A percentile compares a stretch with the other conserved stretches of the same genome.
Evolutionary conservation across 495 filamentous ascomycete genomes (phyloP).

Genomic region (Parathielavia hyrcaniae): DNA sequence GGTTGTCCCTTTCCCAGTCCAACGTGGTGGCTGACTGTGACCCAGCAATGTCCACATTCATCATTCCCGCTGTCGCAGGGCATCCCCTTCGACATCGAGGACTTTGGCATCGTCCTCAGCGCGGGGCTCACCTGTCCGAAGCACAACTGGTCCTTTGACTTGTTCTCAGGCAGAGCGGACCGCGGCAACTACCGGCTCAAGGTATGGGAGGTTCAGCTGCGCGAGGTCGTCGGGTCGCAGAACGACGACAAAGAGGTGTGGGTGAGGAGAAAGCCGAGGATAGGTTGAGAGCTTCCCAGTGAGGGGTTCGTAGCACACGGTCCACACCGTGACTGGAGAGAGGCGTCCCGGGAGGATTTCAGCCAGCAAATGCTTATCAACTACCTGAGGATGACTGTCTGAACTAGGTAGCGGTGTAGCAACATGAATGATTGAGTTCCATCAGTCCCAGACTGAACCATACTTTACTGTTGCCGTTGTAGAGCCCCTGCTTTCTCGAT

Average conservation of each 20-base stretch:
- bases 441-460: too few relatives aligned
- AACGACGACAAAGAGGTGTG: conserved; percentile 48
- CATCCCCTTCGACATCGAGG: conserved; percentile 56
- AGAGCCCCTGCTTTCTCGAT: too few relatives aligned
- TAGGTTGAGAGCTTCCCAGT: conserved; percentile 27
- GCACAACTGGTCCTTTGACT: conserved; percentile 57
- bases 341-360: too few relatives aligned
- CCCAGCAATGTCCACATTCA: conserved; percentile 56
- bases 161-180: conserved; percentile 50
- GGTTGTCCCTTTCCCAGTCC: not conserved
- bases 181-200: conserved; percentile 53
- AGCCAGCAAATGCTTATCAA: conserved; percentile 9
- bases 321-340: too few relatives aligned
- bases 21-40: not conserved
- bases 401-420: not conserved
- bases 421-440: too few relatives aligned
- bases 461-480: too few relatives aligned
- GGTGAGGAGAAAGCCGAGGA: conserved; percentile 45
- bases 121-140: conserved; percentile 55
- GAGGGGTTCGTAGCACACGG: too few relatives aligned
- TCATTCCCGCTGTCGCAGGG: conserved; percentile 52
- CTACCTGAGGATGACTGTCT: conserved; percentile 31
- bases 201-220: conserved; percentile 54
- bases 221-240: conserved; percentile 23
- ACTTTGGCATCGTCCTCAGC: conserved; percentile 49